Conservation (phyloP, 2,329 filamentous ascomycete species). For the Epichloe hybrida region DNA sequence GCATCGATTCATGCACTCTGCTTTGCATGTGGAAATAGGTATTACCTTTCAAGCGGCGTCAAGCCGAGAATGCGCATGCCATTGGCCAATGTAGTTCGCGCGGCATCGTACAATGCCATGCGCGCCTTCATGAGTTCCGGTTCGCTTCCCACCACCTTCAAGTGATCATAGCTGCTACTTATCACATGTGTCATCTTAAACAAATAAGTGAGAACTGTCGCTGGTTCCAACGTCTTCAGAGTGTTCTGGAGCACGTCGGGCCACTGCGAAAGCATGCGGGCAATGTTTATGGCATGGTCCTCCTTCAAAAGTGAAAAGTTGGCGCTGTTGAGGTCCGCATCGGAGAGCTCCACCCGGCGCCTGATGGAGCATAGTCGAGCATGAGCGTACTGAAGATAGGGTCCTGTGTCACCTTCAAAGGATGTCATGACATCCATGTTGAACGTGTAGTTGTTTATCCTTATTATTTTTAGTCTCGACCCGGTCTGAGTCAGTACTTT, state of each 20-base stretch:
- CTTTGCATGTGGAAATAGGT: neutral
- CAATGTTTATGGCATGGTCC: conserved; percentile 57
- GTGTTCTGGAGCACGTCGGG: conserved; percentile 77
- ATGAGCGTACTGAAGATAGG: conserved; percentile 74
- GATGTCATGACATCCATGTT: conserved; percentile 72
- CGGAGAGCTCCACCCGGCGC: conserved; percentile 38
- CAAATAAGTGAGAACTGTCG: conserved; percentile 42
- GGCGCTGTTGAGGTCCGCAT: conserved; percentile 46
- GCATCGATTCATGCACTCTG: neutral
- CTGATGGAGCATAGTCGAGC: conserved; percentile 55
- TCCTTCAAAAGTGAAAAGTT: conserved; percentile 58
- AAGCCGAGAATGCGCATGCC: conserved; percentile 73
- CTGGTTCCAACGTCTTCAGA: conserved; percentile 69
- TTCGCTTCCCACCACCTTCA: conserved; percentile 72
- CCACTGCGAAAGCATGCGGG: conserved; percentile 69
- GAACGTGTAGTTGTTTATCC: conserved; percentile 57
- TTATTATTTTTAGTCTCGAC: neutral
- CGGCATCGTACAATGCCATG: conserved; percentile 52
- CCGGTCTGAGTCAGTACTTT: neutral
- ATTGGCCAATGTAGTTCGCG: conserved; percentile 63
- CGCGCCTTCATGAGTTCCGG: conserved; percentile 45
- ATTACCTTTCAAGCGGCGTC: conserved; percentile 52
- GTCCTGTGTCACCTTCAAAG: conserved; percentile 75
- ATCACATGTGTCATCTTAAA: conserved; percentile 79
- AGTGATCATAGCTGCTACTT: conserved; percentile 68